A percentile compares a stretch with the other conserved stretches of the same genome.
These are phyloP conservation scores for Globisporangium parvum DNA, from an alignment of 352 stramenopile species.

Conservation along the genomic window DNA sequence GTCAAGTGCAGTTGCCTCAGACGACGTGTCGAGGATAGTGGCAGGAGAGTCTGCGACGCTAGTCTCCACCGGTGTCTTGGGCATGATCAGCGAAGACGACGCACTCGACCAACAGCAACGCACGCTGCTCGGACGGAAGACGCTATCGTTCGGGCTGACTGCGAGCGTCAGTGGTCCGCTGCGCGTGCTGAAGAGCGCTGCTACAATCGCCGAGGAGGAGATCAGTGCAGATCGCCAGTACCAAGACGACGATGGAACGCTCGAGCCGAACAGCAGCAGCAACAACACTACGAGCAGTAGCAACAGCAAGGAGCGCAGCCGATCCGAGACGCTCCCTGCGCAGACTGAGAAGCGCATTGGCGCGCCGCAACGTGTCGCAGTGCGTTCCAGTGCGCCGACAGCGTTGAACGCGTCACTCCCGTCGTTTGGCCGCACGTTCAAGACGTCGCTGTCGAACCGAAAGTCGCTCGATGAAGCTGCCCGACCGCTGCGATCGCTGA, in stretches of 20 bases:
- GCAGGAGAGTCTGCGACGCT: background rate
- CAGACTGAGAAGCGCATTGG: constrained; percentile 8
- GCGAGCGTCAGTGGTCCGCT: constrained; percentile 12
- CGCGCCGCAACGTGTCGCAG: constrained; percentile 31
- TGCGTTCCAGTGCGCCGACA: constrained; percentile 18
- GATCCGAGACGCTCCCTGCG: constrained; percentile 4
- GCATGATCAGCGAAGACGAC: constrained; percentile 7
- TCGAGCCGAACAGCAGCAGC: background rate
- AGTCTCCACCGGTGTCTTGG: background rate
- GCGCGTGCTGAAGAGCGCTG: constrained; percentile 17
- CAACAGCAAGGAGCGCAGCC: background rate
- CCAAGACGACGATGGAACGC: background rate
- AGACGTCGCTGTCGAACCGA: constrained; percentile 18
- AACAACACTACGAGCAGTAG: too few species aligned
- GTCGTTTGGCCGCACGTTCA: constrained; percentile 14
- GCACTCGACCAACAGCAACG: constrained; percentile 2
- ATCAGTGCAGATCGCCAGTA: background rate
- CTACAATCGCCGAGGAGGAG: constrained; percentile 21
- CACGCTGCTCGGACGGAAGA: constrained; percentile 15
- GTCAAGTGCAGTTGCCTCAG: too few species aligned
- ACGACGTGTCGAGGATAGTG: too few species aligned
- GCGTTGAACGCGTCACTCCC: constrained; percentile 13
- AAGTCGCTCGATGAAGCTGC: constrained; percentile 40
- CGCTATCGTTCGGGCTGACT: constrained; percentile 26
- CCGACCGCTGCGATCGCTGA: constrained; percentile 28